phyloP scores from a whole-genome alignment of 306 rosid genomes.

The Quercus dentata region DNA sequence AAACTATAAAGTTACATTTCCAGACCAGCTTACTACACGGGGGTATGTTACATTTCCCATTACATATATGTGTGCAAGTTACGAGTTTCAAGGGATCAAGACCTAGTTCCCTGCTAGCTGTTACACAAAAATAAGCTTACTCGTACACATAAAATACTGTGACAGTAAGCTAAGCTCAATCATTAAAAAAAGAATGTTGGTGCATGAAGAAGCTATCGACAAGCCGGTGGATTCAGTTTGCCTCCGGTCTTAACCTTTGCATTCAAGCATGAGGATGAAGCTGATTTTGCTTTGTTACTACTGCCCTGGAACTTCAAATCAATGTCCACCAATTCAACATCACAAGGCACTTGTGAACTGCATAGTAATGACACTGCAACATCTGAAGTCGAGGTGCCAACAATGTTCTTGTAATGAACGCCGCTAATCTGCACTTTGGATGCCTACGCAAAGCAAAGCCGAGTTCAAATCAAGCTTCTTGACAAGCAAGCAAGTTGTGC shows the following conservation, averaged over 20 bases:
- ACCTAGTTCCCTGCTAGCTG: not conserved
- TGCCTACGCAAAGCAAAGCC: not conserved
- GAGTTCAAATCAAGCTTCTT: too few relatives aligned
- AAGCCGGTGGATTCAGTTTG: conserved; percentile 39
- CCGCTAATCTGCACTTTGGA: not conserved
- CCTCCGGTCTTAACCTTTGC: conserved; percentile 44
- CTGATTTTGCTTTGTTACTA: not conserved
- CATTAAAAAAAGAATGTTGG: not conserved
- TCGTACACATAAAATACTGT: too few relatives aligned
- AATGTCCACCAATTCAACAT: not conserved
- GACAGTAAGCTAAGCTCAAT: too few relatives aligned
- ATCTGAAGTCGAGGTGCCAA: not conserved
- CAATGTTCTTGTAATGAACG: conserved; percentile 1
- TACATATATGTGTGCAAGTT: not conserved
- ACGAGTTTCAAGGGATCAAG: not conserved
- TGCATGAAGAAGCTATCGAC: conserved; percentile 3
- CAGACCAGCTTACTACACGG: too few relatives aligned
- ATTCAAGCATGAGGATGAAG: conserved; percentile 37
- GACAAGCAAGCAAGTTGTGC: too few relatives aligned
- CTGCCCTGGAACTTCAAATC: not conserved
- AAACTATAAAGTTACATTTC: too few relatives aligned
- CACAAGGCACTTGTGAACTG: not conserved
- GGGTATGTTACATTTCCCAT: too few relatives aligned
- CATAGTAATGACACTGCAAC: not conserved
- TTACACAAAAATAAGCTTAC: not conserved